These are phyloP conservation scores for Aspergillus sp. DNA, from an alignment of 2,329 filamentous ascomycete genomes.

Conservation along the genomic window DNA sequence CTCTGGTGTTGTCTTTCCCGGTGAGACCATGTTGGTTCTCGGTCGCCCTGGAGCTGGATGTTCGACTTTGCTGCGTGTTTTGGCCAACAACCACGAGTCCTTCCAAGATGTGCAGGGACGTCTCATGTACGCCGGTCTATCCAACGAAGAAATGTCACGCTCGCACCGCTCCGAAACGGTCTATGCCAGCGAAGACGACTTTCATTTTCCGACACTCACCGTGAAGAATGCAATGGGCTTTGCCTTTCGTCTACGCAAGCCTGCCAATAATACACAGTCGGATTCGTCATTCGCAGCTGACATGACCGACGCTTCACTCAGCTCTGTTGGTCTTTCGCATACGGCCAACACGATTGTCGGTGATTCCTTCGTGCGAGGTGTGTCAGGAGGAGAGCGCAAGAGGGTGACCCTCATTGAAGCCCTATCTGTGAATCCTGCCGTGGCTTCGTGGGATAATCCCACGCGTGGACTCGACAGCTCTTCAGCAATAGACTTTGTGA, in stretches of 20 bases:
- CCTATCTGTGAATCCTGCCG: not conserved
- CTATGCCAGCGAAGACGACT: slow-evolving; percentile 74
- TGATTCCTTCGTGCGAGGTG: slow-evolving; percentile 10
- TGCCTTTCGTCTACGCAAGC: slow-evolving; percentile 53
- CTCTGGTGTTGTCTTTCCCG: slow-evolving; percentile 50
- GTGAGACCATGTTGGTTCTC: slow-evolving; percentile 47
- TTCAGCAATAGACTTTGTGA: not conserved
- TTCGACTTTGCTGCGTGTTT: slow-evolving; percentile 74
- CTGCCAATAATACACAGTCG: not conserved
- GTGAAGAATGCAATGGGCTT: slow-evolving; percentile 73
- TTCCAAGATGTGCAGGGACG: slow-evolving; percentile 55
- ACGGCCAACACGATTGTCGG: slow-evolving; percentile 9
- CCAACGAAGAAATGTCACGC: slow-evolving; percentile 67
- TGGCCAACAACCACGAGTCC: slow-evolving; percentile 41
- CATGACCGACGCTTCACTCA: slow-evolving; percentile 4
- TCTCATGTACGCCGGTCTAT: slow-evolving; percentile 51
- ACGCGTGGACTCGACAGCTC: not conserved
- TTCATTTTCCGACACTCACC: slow-evolving; percentile 68
- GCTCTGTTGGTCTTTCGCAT: slow-evolving; percentile 8
- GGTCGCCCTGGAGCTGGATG: slow-evolving; percentile 48
- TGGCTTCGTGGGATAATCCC: not conserved
- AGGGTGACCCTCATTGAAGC: slow-evolving; percentile 6
- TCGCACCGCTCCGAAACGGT: slow-evolving; percentile 73
- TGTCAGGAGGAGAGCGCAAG: slow-evolving; percentile 10
- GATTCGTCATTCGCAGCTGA: not conserved